Evolutionary conservation across 768 basidiomycete genomes (phyloP).

Genomic region (Amanita thiersii): DNA sequence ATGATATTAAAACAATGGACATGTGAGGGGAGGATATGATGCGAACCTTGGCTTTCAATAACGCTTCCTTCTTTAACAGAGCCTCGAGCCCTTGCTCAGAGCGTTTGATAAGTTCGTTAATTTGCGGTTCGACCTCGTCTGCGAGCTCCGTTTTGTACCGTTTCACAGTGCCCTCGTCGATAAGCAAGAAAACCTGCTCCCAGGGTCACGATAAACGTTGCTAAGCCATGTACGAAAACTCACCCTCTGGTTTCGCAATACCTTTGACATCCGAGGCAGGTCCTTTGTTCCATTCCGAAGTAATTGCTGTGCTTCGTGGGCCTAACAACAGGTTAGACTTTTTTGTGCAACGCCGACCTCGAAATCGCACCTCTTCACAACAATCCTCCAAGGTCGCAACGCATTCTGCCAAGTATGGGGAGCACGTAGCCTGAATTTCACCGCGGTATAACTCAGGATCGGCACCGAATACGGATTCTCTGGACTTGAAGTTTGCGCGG

Average conservation of each 20-base stretch:
- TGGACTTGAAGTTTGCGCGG: constrained; percentile 42
- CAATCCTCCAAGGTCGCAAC: constrained; percentile 75
- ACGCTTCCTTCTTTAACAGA: constrained; percentile 53
- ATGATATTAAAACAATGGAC: constrained; percentile 1
- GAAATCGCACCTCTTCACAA: constrained; percentile 56
- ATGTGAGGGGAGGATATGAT: background rate
- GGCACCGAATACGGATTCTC: constrained; percentile 69
- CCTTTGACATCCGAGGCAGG: constrained; percentile 59
- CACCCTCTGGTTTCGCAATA: constrained; percentile 64
- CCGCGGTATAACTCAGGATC: constrained; percentile 57
- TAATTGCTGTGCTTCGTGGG: constrained; percentile 59
- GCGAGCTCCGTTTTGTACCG: constrained; percentile 69
- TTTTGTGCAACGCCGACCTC: too few relatives aligned
- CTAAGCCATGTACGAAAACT: constrained; percentile 9
- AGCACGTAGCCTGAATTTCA: constrained; percentile 58
- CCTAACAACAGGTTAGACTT: constrained; percentile 32
- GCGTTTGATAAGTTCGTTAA: constrained; percentile 63
- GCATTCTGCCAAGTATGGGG: constrained; percentile 66
- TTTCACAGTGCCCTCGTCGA: constrained; percentile 65
- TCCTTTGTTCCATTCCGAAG: constrained; percentile 66
- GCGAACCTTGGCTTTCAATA: constrained; percentile 56
- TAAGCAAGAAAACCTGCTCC: constrained; percentile 61
- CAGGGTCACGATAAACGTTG: background rate
- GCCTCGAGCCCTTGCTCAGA: constrained; percentile 61
- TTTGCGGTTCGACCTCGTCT: constrained; percentile 76